phyloP scores from a whole-genome alignment of 495 filamentous ascomycete species.

The Aspergillus campestris region DNA sequence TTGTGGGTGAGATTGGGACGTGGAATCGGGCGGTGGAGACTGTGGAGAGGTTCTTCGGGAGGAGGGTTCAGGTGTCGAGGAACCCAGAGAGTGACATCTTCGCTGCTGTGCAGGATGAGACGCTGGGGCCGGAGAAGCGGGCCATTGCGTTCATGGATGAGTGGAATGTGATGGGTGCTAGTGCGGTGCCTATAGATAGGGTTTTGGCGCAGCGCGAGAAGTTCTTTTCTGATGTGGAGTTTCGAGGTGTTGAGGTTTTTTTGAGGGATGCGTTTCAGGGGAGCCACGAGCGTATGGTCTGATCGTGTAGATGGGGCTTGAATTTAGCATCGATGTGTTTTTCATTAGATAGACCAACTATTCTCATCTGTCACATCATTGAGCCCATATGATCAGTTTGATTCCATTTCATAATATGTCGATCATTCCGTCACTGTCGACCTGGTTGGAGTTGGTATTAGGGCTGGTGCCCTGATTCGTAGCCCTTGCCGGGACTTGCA shows the following conservation, averaged over 20 bases:
- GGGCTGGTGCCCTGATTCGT: too few relatives aligned
- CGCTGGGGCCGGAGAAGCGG: not conserved
- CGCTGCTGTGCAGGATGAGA: not conserved
- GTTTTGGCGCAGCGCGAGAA: conserved; percentile 1
- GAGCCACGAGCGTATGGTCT: too few relatives aligned
- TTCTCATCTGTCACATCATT: too few relatives aligned
- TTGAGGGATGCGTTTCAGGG: not conserved
- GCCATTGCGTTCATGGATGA: conserved; percentile 2
- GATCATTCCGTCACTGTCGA: too few relatives aligned
- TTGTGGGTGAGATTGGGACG: not conserved
- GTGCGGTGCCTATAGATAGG: conserved; percentile 4
- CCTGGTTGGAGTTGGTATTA: too few relatives aligned
- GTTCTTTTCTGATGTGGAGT: conserved; percentile 3
- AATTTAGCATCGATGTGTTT: too few relatives aligned
- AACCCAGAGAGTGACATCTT: not conserved
- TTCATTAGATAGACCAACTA: too few relatives aligned
- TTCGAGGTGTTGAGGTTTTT: conserved; percentile 2
- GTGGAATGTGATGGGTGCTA: conserved; percentile 2
- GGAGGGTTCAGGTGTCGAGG: not conserved
- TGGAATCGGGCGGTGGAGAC: not conserved
- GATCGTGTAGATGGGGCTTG: too few relatives aligned
- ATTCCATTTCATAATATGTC: too few relatives aligned
- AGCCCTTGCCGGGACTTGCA: too few relatives aligned
- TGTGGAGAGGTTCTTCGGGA: conserved; percentile 3
- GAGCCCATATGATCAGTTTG: too few relatives aligned